These are phyloP conservation scores for Cladosporium sphaerospermum DNA, from an alignment of 2,329 filamentous ascomycete species.

Conservation along the genomic window DNA sequence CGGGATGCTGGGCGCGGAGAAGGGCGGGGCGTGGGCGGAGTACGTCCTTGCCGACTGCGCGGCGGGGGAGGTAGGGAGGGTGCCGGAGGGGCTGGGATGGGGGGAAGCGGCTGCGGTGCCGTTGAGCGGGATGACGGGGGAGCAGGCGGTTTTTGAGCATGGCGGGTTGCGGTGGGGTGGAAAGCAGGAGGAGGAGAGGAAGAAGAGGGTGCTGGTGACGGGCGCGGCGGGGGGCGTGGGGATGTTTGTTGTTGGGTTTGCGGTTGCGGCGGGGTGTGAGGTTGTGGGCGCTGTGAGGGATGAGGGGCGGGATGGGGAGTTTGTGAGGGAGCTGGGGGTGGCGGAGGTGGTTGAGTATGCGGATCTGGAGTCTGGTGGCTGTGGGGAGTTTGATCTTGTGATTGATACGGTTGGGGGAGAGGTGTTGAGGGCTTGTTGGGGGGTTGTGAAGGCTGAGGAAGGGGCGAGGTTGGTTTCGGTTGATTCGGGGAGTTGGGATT, in stretches of 20 bases:
- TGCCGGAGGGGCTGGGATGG: slow-evolving; percentile 31
- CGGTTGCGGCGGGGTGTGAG: slow-evolving; percentile 30
- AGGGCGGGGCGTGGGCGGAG: slow-evolving; percentile 29
- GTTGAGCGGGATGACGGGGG: slow-evolving; percentile 38
- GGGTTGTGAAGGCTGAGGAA: neutral
- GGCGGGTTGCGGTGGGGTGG: slow-evolving; percentile 2
- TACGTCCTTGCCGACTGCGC: slow-evolving; percentile 28
- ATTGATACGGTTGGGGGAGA: slow-evolving; percentile 12
- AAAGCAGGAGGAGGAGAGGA: slow-evolving; percentile 7
- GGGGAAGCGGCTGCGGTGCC: slow-evolving; percentile 35
- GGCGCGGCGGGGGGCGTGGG: slow-evolving; percentile 38
- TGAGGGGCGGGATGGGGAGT: slow-evolving; percentile 25
- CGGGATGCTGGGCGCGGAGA: slow-evolving; percentile 25
- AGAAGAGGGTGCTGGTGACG: slow-evolving; percentile 34
- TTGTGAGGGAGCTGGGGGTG: slow-evolving; percentile 31
- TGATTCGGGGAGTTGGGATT: slow-evolving; percentile 26
- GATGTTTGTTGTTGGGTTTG: slow-evolving; percentile 37
- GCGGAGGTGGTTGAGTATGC: slow-evolving; percentile 36
- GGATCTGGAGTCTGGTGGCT: neutral
- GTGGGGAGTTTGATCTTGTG: slow-evolving; percentile 16
- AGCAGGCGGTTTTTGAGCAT: slow-evolving; percentile 34
- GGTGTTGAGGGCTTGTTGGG: neutral
- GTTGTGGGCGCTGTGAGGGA: slow-evolving; percentile 32
- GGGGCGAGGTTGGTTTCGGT: neutral
- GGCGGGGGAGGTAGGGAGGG: slow-evolving; percentile 33